Evolutionary conservation across 257 asterid genomes (phyloP).

Genomic region (Primulina tabacum): DNA sequence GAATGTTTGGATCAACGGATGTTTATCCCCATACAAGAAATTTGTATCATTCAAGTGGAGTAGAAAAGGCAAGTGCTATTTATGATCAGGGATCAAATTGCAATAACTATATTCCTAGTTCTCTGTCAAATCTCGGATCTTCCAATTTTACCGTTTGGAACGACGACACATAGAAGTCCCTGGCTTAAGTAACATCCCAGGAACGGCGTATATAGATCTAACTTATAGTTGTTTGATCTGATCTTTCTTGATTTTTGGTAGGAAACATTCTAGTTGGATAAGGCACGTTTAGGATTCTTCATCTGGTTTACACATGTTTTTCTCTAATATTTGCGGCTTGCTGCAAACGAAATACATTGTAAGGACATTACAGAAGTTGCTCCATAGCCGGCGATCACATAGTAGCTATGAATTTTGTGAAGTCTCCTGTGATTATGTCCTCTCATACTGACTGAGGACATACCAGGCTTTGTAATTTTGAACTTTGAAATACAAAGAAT

Average conservation of each 20-base stretch:
- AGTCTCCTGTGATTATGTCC: conserved; percentile 38
- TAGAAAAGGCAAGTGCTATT: conserved; percentile 14
- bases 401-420: conserved; percentile 77
- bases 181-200: not conserved
- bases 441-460: conserved; percentile 35
- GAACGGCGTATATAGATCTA: not conserved
- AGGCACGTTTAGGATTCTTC: not conserved
- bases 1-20: conserved; percentile 32
- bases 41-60: conserved; percentile 31
- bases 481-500: conserved; percentile 31
- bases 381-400: conserved; percentile 40
- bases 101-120: conserved; percentile 40
- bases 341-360: conserved; percentile 20
- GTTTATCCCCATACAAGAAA: conserved; percentile 33
- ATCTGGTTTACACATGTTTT: not conserved
- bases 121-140: conserved; percentile 46
- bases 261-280: not conserved
- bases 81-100: conserved; percentile 38
- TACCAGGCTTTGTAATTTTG: conserved; percentile 56
- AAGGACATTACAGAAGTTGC: conserved; percentile 47
- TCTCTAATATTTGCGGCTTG: conserved; percentile 3
- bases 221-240: not conserved
- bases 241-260: not conserved
- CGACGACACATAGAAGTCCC: conserved; percentile 39
- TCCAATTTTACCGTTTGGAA: conserved; percentile 65